Base-by-base conservation (phyloP, 441 rosid genomes). In the Populus hybrid region DNA sequence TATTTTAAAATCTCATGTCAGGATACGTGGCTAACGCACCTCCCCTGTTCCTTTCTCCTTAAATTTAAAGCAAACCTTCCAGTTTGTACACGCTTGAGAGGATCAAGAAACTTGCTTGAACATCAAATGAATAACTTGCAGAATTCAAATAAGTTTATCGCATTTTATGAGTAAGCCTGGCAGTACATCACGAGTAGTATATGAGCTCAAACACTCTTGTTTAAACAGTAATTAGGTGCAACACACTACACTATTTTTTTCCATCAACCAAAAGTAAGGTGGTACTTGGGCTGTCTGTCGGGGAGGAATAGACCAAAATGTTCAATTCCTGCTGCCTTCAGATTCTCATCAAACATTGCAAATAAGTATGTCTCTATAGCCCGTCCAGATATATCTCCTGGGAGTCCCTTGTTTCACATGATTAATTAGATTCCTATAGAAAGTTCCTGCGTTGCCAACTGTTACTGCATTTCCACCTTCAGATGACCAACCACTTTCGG, bases 401-500 rank as follows among this genome's bases (percentile, higher is more conserved):
- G 94, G 94, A 0, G 92, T 89, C 5, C 91, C 92, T 63, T 35
- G 69, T 24, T 81, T 80, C 28, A 86, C 87, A 65, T 87, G 91
- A 1, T 38, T 50, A 8, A 89, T 81, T 67, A 89, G 70, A 53
- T 90, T 90, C 65, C 65, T 59, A 38, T 57, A 20, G 63, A 20
- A 57, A 57, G 88, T 78, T 4, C 74, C 64, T 9, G 90, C 94
- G 71, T 85, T 86, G 0, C 65, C 81, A 3, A 46, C 12, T 1
- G 85, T 81, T 2, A 90, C 85, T 1, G 77, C 85, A 0, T 11
- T 9, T 2, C 78, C 85, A 0, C 93, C 94, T 0, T 8, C 84
- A 0, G 90, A 87, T 10, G 93, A 90, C 93, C 92, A 91, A 3
- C 94, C 90, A 0, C 78, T 86, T 71, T 89, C 90, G 0, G 91